Conservation (phyloP, 768 basidiomycete genomes). For the Tylopilus intermedius region DNA sequence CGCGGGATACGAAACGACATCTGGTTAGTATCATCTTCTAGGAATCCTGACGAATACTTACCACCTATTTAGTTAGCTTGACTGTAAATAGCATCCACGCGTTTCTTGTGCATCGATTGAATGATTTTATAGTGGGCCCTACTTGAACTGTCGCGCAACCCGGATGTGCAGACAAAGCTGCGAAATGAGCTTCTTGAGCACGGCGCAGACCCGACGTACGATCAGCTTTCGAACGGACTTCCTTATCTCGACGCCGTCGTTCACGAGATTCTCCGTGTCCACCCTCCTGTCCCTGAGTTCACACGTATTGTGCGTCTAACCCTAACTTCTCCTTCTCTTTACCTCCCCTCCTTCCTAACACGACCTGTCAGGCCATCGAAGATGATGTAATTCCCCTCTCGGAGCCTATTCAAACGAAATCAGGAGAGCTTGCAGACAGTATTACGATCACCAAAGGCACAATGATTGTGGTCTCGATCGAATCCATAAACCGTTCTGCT, state of each 20-base stretch:
- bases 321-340: no score
- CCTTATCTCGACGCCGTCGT: slow-evolving; percentile 53
- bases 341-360: no score
- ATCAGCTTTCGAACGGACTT: slow-evolving; percentile 42
- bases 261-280: slow-evolving; percentile 41
- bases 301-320: slow-evolving; percentile 12
- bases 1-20: slow-evolving; percentile 22
- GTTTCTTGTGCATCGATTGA: neutral
- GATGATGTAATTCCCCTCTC: slow-evolving; percentile 58
- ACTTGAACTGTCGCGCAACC: slow-evolving; percentile 46
- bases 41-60: no score
- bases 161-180: slow-evolving; percentile 43
- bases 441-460: slow-evolving; percentile 47
- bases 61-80: slow-evolving; percentile 12
- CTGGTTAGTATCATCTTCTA: slow-evolving; percentile 8
- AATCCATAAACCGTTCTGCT: slow-evolving; percentile 45
- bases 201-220: slow-evolving; percentile 46
- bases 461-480: slow-evolving; percentile 38
- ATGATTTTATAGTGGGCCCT: slow-evolving; percentile 44
- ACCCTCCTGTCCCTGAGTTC: slow-evolving; percentile 33
- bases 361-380: slow-evolving; percentile 33
- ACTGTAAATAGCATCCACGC: slow-evolving; percentile 1
- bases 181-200: slow-evolving; percentile 46
- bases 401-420: slow-evolving; percentile 37
- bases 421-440: slow-evolving; percentile 35